Conservation (phyloP, 2,329 filamentous ascomycete genomes). For the Colletotrichum aenigma region DNA sequence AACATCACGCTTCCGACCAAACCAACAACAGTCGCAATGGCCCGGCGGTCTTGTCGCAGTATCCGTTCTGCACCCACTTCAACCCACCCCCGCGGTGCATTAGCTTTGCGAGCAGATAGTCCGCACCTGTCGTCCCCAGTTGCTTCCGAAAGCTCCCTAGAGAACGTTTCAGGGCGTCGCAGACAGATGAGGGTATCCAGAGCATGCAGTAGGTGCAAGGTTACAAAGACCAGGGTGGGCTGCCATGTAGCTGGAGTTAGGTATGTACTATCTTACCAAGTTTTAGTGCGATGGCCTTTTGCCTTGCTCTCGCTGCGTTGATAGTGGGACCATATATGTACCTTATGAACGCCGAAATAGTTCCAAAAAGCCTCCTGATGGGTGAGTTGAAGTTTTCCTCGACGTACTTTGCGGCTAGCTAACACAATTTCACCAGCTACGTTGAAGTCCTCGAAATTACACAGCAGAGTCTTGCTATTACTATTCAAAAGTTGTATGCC, state of each 20-base stretch:
- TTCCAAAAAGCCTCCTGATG: background rate
- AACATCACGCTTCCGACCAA: too few species aligned
- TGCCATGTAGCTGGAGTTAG: background rate
- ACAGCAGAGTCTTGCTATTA: background rate
- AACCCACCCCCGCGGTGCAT: too few species aligned
- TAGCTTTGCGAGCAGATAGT: too few species aligned
- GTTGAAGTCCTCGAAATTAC: background rate
- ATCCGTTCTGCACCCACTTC: too few species aligned
- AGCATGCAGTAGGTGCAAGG: background rate
- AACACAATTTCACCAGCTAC: background rate
- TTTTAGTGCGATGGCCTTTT: background rate
- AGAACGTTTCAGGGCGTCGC: background rate
- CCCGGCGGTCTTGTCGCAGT: too few species aligned
- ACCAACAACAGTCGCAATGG: too few species aligned
- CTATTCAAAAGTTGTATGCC: background rate
- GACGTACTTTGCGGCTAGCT: background rate
- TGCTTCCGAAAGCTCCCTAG: too few species aligned
- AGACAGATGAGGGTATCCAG: background rate
- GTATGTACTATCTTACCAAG: background rate
- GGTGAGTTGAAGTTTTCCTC: background rate
- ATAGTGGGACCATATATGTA: background rate
- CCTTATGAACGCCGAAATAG: background rate
- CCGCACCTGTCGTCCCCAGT: too few species aligned
- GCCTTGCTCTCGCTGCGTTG: background rate
- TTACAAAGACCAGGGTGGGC: background rate